A percentile compares a stretch with the other conserved stretches of the same genome.
phyloP scores from a whole-genome alignment of 176 grass and related monocot genomes.

The Metroxylon sagu region DNA sequence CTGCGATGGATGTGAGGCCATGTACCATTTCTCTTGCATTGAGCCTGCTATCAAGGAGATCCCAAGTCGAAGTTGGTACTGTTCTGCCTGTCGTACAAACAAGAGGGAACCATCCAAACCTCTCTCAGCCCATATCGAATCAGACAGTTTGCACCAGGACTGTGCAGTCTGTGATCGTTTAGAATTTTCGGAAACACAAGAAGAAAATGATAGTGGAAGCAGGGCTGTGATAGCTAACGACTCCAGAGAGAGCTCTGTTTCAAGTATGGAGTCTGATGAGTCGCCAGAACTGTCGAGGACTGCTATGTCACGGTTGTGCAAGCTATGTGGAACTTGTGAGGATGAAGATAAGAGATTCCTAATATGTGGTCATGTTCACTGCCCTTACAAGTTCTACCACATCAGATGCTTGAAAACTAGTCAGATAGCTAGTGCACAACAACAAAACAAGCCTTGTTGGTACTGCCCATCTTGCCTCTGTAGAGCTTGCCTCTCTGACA shows the following conservation, averaged over 20 bases:
- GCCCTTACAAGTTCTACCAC: conserved; percentile 83
- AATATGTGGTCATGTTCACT: conserved; percentile 54
- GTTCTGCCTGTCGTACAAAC: conserved; percentile 32
- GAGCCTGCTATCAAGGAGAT: conserved; percentile 30
- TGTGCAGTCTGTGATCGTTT: conserved; percentile 43
- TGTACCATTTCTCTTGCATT: conserved; percentile 58
- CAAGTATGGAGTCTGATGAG: conserved; percentile 18
- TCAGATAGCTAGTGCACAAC: conserved; percentile 41
- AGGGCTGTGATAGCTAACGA: conserved; percentile 15
- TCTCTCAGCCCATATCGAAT: conserved; percentile 2
- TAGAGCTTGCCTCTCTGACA: conserved; percentile 50
- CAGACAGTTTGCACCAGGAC: conserved; percentile 26
- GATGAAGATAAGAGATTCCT: conserved; percentile 66
- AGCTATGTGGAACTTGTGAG: conserved; percentile 63
- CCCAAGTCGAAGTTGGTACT: conserved; percentile 51
- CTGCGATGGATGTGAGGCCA: conserved; percentile 46
- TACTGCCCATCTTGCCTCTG: conserved; percentile 93
- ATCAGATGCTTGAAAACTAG: conserved; percentile 49
- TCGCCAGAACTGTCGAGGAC: conserved; percentile 19
- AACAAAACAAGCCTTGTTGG: conserved; percentile 40
- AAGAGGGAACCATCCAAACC: conserved; percentile 10
- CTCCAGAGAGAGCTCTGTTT: conserved; percentile 21
- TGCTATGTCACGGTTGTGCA: conserved; percentile 40
- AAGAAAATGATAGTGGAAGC: conserved; percentile 16
- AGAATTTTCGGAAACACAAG: conserved; percentile 18